phyloP scores from a whole-genome alignment of 163 green algal genomes.

The Chlorella variabilis region DNA sequence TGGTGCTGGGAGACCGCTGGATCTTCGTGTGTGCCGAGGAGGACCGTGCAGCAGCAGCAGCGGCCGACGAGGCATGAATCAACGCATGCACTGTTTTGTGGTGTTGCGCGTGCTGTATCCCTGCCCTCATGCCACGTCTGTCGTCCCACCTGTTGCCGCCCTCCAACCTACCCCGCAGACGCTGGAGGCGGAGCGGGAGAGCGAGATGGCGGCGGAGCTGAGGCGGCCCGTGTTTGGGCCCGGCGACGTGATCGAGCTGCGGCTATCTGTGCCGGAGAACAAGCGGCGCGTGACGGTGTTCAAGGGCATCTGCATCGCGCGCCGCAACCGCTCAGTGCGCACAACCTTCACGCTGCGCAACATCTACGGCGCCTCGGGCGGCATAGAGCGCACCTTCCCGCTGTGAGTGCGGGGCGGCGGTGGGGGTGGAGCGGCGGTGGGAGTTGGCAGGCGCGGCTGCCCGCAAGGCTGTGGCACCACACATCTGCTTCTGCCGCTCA shows the following conservation, averaged over 20 bases:
- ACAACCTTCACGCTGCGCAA: conserved; percentile 77
- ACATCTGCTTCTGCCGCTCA: neutral
- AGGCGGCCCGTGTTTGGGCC: conserved; percentile 62
- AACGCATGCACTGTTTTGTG: too few species aligned
- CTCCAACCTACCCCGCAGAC: conserved; percentile 46
- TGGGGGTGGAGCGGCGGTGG: neutral
- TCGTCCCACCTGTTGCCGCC: too few species aligned
- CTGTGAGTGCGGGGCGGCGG: conserved; percentile 53
- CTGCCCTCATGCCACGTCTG: too few species aligned
- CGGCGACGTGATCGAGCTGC: conserved; percentile 69
- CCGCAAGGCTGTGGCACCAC: neutral
- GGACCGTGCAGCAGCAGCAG: too few species aligned
- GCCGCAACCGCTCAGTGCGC: conserved; percentile 59
- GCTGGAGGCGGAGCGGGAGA: conserved; percentile 64
- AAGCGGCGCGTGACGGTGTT: conserved; percentile 62
- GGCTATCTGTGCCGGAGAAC: conserved; percentile 74
- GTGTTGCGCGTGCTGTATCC: too few species aligned
- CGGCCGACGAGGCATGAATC: too few species aligned
- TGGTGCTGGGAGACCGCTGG: too few species aligned
- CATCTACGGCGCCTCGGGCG: conserved; percentile 54
- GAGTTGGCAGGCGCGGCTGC: too few species aligned
- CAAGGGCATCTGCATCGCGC: conserved; percentile 72
- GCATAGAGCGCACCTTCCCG: conserved; percentile 75
- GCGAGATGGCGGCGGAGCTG: conserved; percentile 5
- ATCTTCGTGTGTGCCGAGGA: too few species aligned